Evolutionary conservation across 768 basidiomycete species (phyloP).

Genomic region (Leccinellum luteum): DNA sequence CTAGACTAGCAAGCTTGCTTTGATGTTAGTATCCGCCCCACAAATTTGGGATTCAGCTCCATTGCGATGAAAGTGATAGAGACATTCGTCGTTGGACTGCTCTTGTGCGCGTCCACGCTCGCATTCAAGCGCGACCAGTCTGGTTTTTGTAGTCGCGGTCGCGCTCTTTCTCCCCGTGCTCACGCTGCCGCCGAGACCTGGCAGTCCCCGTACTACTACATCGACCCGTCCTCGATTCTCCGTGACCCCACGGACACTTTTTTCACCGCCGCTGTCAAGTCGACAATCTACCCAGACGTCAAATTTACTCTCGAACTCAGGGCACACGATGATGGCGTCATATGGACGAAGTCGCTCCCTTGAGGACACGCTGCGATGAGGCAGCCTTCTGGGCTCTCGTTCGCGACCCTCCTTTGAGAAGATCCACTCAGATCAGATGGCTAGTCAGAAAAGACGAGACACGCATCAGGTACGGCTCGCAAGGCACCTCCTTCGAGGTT

Average conservation of each 20-base stretch:
- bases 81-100: constrained; percentile 32
- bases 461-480: constrained; percentile 61
- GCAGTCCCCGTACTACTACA: constrained; percentile 86
- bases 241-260: constrained; percentile 48
- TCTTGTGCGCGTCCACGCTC: constrained; percentile 33
- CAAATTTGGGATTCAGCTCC: no score
- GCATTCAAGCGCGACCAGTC: constrained; percentile 81
- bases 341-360: constrained; percentile 83
- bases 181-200: constrained; percentile 56
- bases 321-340: constrained; percentile 84
- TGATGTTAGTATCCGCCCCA: no score
- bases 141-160: constrained; percentile 91
- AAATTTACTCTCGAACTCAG: constrained; percentile 80
- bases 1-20: no score
- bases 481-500: constrained; percentile 61
- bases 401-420: constrained; percentile 63
- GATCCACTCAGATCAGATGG: constrained; percentile 52
- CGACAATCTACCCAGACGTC: constrained; percentile 79
- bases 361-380: constrained; percentile 87
- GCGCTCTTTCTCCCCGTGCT: constrained; percentile 77
- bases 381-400: constrained; percentile 87
- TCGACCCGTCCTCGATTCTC: constrained; percentile 58
- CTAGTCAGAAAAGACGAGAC: constrained; percentile 60
- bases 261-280: constrained; percentile 76
- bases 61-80: background rate